These are phyloP conservation scores for Emericellopsis terricola DNA, from an alignment of 495 filamentous ascomycete genomes.

Conservation along the genomic window DNA sequence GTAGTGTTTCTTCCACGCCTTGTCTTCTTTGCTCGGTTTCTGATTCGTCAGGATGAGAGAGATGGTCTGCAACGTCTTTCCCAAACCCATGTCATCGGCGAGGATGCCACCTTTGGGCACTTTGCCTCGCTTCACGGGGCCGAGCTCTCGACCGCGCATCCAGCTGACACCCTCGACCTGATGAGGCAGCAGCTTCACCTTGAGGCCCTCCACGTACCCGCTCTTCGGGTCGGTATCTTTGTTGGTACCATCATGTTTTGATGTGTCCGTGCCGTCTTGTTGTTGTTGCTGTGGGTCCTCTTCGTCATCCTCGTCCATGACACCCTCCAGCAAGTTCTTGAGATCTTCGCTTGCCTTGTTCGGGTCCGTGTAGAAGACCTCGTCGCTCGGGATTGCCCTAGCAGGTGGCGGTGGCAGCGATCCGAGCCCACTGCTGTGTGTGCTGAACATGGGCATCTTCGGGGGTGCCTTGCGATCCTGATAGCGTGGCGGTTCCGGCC, in stretches of 20 bases:
- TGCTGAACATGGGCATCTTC: constrained; percentile 9
- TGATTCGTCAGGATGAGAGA: constrained; percentile 67
- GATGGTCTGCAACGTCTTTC: constrained; percentile 72
- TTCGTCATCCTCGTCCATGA: constrained; percentile 60
- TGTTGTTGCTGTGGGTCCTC: constrained; percentile 11
- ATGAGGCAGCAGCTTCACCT: constrained; percentile 75
- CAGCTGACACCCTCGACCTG: constrained; percentile 84
- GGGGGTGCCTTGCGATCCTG: constrained; percentile 15
- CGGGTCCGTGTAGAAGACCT: constrained; percentile 54
- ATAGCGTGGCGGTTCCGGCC: constrained; percentile 19
- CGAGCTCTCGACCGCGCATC: constrained; percentile 82
- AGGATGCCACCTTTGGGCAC: constrained; percentile 75
- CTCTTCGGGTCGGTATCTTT: constrained; percentile 10
- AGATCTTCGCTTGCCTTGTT: constrained; percentile 67
- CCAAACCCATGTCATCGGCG: constrained; percentile 75
- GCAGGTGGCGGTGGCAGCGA: no score
- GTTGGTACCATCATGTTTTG: no score
- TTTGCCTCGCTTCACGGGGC: constrained; percentile 55
- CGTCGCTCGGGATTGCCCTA: constrained; percentile 20
- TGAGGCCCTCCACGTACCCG: constrained; percentile 46
- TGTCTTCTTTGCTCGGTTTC: constrained; percentile 37
- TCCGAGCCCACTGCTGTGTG: constrained; percentile 9
- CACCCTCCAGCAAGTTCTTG: constrained; percentile 73
- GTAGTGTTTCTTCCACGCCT: constrained; percentile 39
- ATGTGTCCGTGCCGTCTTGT: neutral